A percentile compares a stretch with the other conserved stretches of the same genome.
These are phyloP conservation scores for Conringia planisiliqua DNA, from an alignment of 345 rosid genomes.

Conservation along the genomic window DNA sequence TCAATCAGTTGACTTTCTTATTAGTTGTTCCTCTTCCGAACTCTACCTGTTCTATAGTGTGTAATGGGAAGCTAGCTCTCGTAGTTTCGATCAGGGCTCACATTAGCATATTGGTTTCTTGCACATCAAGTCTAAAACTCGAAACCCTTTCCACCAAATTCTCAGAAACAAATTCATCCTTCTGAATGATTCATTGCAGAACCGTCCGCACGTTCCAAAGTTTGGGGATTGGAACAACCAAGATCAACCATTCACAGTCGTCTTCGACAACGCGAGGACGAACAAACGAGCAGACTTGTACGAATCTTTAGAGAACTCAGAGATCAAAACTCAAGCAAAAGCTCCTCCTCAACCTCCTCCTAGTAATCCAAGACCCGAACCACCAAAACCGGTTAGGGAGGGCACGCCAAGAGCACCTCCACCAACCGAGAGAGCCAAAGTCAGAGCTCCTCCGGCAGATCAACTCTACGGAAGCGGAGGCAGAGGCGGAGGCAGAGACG, in stretches of 20 bases:
- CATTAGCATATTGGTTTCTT: background rate
- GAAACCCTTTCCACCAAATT: background rate
- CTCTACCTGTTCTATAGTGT: background rate
- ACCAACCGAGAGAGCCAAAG: slow-evolving; percentile 50
- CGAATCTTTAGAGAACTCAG: slow-evolving; percentile 22
- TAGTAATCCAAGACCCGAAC: slow-evolving; percentile 17
- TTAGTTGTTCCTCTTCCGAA: background rate
- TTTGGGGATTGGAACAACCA: slow-evolving; percentile 38
- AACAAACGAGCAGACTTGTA: slow-evolving; percentile 27
- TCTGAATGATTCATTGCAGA: slow-evolving; percentile 11
- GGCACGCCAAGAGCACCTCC: slow-evolving; percentile 3
- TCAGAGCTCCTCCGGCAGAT: slow-evolving; percentile 46
- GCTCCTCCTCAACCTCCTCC: slow-evolving; percentile 28
- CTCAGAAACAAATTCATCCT: background rate
- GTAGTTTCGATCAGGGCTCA: background rate
- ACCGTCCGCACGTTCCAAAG: slow-evolving; percentile 36
- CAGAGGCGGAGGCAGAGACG: background rate
- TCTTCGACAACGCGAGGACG: slow-evolving; percentile 35
- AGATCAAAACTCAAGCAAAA: background rate
- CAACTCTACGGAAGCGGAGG: slow-evolving; percentile 20
- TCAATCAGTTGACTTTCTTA: slow-evolving; percentile 24
- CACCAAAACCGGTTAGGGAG: slow-evolving; percentile 1
- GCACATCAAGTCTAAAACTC: background rate
- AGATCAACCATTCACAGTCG: slow-evolving; percentile 34
- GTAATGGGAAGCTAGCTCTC: background rate